Base-by-base conservation (phyloP, 257 asterid species). In the Paraleonurus japonicus region DNA sequence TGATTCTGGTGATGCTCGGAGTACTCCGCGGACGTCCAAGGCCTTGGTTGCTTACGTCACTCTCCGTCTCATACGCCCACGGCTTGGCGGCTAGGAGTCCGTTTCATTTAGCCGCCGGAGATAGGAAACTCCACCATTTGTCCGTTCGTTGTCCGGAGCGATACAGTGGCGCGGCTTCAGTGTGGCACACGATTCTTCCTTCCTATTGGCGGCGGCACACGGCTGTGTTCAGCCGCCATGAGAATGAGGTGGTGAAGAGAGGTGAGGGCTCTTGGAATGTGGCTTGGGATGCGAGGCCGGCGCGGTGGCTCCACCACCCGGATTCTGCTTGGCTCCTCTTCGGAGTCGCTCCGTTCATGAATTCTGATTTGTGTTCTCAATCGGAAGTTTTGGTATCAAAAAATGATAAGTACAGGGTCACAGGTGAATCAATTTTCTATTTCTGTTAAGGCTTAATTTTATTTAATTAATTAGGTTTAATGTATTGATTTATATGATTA, bases 211-310 rank as follows among this genome's bases (percentile, higher is more conserved):
- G 86, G 71, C 70, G 80, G 3, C 69, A 72, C 72, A 74, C 75
- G 15, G 73, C 80, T 15, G 77, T 76, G 58, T 65, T 84, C 62
- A 70, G 75, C 73, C 85, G 86, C 63, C 85, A 69, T 48, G 83
- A 83, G 66, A 73, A 78, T 47, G 89, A 81, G 70, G 35, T 81
- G 54, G 61, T 61, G 71, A 80, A 74, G 67, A 77, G 73, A 26
- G 93, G 96, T 0, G 96, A 90, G 64, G 98, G 98, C 1, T 92
- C 98, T 0, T 92, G 98, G 98, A 92, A 92, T 61, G 96, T 81
- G 24, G 89, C 88, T 7, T 89, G 98, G 98, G 98, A 92, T 65
- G 86, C 94, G 7, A 61, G 98, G 69, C 96, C 96, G 28, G 98
- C 98, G 71, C 82, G 98, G 39, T 92, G 98, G 98, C 86, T 90